These are phyloP conservation scores for Komagataella pseudopastoris DNA, from an alignment of 805 yeast genomes.

Conservation along the genomic window DNA sequence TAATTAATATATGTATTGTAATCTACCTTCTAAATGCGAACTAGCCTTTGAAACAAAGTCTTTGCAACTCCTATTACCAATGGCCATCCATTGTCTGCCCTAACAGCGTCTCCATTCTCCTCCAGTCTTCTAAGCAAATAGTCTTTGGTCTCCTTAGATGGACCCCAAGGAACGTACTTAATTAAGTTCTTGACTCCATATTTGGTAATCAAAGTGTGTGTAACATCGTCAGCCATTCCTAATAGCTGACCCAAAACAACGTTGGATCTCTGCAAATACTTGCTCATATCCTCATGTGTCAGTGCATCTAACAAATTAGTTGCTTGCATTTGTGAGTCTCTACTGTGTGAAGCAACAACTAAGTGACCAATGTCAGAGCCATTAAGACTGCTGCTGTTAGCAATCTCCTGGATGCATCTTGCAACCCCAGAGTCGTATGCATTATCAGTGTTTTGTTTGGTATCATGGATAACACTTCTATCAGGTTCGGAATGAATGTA, in stretches of 20 bases:
- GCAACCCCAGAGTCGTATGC: constrained; percentile 63
- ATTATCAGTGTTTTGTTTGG: constrained; percentile 70
- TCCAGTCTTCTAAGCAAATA: constrained; percentile 80
- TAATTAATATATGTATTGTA: background rate
- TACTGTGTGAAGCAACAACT: constrained; percentile 87
- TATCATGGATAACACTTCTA: constrained; percentile 57
- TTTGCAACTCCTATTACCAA: constrained; percentile 39
- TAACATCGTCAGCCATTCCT: constrained; percentile 92
- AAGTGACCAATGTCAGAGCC: constrained; percentile 54
- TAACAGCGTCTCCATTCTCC: constrained; percentile 92
- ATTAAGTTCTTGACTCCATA: constrained; percentile 63
- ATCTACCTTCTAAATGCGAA: background rate
- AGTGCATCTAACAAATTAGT: constrained; percentile 33
- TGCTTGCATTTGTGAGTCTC: constrained; percentile 61
- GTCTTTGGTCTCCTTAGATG: constrained; percentile 86
- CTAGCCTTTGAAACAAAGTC: background rate
- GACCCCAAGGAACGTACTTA: constrained; percentile 98
- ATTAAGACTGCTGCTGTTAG: constrained; percentile 18
- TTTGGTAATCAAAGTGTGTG: constrained; percentile 55
- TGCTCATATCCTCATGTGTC: constrained; percentile 3
- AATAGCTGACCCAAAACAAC: constrained; percentile 81
- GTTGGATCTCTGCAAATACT: constrained; percentile 29
- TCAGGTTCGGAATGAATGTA: constrained; percentile 82
- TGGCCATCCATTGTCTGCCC: constrained; percentile 72
- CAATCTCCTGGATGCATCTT: constrained; percentile 44